Percentiles rank a stretch among this genome's conserved stretches.
Conservation (phyloP, 768 basidiomycete species). For the Lactarius evosmus region DNA sequence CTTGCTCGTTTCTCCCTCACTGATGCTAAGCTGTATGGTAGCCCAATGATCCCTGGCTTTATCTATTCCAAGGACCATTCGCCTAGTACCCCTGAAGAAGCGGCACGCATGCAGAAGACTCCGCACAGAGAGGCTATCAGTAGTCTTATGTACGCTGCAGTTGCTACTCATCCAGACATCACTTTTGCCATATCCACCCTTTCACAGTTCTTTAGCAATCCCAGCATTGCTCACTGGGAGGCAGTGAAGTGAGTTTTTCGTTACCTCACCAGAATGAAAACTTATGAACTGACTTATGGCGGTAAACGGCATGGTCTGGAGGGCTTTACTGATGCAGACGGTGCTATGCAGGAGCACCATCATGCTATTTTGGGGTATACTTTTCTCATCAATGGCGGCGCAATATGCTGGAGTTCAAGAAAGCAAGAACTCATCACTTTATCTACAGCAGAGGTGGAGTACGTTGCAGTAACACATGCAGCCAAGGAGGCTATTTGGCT, state of each 20-base stretch:
- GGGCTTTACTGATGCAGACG: no score
- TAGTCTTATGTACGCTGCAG: no score
- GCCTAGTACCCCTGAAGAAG: not conserved
- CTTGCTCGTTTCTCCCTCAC: slow-evolving; percentile 29
- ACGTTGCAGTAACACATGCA: not conserved
- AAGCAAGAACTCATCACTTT: not conserved
- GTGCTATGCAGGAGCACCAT: no score
- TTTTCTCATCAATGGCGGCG: not conserved
- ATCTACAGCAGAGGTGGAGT: slow-evolving; percentile 6
- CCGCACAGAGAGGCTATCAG: not conserved
- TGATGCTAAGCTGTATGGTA: slow-evolving; percentile 30
- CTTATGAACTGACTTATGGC: not conserved
- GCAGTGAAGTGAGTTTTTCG: slow-evolving; percentile 1
- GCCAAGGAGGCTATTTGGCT: slow-evolving; percentile 4
- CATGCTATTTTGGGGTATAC: not conserved
- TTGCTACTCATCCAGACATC: slow-evolving; percentile 39
- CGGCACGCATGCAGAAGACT: not conserved
- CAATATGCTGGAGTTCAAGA: no score
- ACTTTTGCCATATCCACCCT: slow-evolving; percentile 30
- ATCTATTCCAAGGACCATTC: not conserved
- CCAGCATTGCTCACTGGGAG: no score
- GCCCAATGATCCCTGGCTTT: slow-evolving; percentile 32
- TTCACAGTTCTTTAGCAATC: not conserved
- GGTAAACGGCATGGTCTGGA: no score
- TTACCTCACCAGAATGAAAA: not conserved